A percentile compares a stretch with the other conserved stretches of the same genome.
phyloP scores from a whole-genome alignment of 306 rosid species.

The Sicyos baderoa region DNA sequence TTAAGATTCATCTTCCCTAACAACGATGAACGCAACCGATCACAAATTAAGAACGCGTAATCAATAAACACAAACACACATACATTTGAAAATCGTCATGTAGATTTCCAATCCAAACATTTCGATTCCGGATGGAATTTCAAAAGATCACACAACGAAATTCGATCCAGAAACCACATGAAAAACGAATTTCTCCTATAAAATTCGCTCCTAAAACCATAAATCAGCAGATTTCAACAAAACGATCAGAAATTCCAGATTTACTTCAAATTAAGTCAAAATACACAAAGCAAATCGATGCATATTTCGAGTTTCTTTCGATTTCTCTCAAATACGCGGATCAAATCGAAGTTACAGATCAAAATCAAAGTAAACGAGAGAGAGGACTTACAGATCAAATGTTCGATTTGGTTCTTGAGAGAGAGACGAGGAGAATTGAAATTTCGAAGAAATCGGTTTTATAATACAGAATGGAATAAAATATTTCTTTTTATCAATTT shows the following conservation, averaged over 20 bases:
- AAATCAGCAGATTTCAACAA: background rate
- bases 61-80: background rate
- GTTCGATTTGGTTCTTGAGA: background rate
- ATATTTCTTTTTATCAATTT: background rate
- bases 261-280: background rate
- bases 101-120: background rate
- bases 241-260: background rate
- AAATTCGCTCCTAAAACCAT: background rate
- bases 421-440: background rate
- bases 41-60: background rate
- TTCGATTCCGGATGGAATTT: background rate
- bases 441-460: background rate
- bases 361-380: conserved; percentile 5
- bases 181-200: background rate
- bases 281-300: background rate
- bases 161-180: background rate
- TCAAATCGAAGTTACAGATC: background rate
- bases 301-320: background rate
- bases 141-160: background rate
- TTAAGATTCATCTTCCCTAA: background rate
- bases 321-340: background rate
- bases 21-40: background rate
- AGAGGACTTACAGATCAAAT: background rate
- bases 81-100: background rate
- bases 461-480: background rate